These are phyloP conservation scores for Tylopilus intermedius DNA, from an alignment of 768 basidiomycete species.

Conservation along the genomic window DNA sequence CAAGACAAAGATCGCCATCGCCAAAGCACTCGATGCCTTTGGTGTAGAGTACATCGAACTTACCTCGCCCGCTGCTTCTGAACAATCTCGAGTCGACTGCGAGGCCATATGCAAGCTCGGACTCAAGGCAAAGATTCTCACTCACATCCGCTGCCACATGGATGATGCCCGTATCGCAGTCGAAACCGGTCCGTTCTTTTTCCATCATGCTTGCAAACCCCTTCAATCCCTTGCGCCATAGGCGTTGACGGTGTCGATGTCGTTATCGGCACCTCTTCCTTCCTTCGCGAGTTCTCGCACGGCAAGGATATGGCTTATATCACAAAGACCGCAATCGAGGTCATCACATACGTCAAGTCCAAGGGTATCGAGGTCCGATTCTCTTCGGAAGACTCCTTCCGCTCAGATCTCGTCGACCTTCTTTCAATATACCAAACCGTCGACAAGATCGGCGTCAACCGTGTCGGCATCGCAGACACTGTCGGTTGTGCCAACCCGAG, in stretches of 20 bases:
- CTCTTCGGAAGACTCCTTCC: constrained; percentile 99
- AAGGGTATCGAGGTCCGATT: constrained; percentile 99
- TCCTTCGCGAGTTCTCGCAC: constrained; percentile 98
- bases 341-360: constrained; percentile 98
- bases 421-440: constrained; percentile 99
- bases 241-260: constrained; percentile 99
- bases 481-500: constrained; percentile 98
- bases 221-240: constrained; percentile 25
- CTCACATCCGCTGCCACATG: constrained; percentile 99
- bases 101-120: constrained; percentile 99
- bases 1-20: constrained; percentile 99
- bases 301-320: constrained; percentile 99
- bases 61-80: constrained; percentile 95
- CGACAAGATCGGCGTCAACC: constrained; percentile 98
- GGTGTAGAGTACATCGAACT: constrained; percentile 99
- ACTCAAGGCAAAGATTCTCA: constrained; percentile 92
- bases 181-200: constrained; percentile 73
- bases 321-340: constrained; percentile 97
- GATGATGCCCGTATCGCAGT: constrained; percentile 98
- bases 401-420: constrained; percentile 97
- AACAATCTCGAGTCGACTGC: constrained; percentile 90
- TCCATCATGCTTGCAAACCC: neutral
- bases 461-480: constrained; percentile 98
- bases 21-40: constrained; percentile 95
- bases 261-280: constrained; percentile 98